phyloP scores from a whole-genome alignment of 2,329 filamentous ascomycete genomes.

The Epichloe brachyelytri region DNA sequence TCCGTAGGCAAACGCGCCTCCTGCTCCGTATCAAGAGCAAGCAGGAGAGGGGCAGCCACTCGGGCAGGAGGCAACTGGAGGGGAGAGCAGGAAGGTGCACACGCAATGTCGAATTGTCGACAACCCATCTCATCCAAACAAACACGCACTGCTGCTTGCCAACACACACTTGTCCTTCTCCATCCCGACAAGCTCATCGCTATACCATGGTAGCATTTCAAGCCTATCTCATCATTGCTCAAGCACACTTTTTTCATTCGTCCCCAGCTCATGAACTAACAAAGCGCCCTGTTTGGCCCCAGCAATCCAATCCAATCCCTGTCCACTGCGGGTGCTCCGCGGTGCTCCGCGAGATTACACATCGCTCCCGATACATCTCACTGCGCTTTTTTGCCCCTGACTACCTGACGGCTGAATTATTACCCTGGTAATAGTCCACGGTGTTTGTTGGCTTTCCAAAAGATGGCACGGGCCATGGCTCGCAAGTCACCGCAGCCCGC shows the following conservation, averaged over 20 bases:
- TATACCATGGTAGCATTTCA: neutral
- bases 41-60: too few relatives aligned
- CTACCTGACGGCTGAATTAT: neutral
- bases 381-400: neutral
- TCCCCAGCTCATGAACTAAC: neutral
- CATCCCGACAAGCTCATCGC: neutral
- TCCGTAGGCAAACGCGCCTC: too few relatives aligned
- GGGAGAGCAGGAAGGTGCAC: too few relatives aligned
- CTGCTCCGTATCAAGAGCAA: too few relatives aligned
- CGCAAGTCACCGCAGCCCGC: neutral
- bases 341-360: conserved; percentile 4
- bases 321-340: neutral
- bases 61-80: too few relatives aligned
- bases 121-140: neutral
- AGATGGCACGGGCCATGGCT: neutral
- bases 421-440: neutral
- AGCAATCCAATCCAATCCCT: neutral
- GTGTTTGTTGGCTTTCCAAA: neutral
- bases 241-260: neutral
- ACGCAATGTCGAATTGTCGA: too few relatives aligned
- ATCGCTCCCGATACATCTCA: conserved; percentile 1
- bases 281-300: neutral
- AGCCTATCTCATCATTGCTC: neutral
- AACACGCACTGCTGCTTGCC: neutral
- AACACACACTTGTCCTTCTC: neutral